Base-by-base conservation (phyloP, 2,329 filamentous ascomycete genomes). In the Xylariaceae sp. region DNA sequence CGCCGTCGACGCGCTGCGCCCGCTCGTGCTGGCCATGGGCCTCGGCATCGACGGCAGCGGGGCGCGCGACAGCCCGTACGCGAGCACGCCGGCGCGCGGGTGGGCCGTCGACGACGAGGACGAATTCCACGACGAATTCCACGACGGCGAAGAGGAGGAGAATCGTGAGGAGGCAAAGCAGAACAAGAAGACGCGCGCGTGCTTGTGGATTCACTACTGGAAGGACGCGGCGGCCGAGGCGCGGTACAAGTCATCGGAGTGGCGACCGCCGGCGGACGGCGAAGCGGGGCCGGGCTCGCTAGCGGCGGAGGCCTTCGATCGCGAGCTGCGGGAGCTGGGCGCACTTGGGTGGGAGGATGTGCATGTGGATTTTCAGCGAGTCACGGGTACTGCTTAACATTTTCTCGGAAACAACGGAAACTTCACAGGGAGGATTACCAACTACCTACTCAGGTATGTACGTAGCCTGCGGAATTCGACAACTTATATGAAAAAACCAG, bases 151-250 rank as follows among this genome's bases (percentile, higher is more conserved):
- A n/a, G n/a, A n/a, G n/a, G n/a, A n/a, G n/a, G n/a, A n/a, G n/a
- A n/a, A n/a, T n/a, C n/a, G n/a, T n/a, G n/a, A n/a, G n/a, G n/a
- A n/a, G n/a, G n/a, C n/a, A n/a, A n/a, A n/a, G n/a, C n/a, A n/a
- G n/a, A 23, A 29, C 14, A 21, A 31, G 23, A 22, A 38, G 6
- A 22, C 22, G 19, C 18, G 32, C 9, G 35, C 32, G 22, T 41
- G 38, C 17, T 12, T 36, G 21, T 41, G 38, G 38, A 25, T 26
- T 22, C 38, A 41, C 21, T 32, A 33, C 22, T 41, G 38, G 38
- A 41, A 37, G 24, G 17, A 40, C 14, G 31, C 23, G 11, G 29
- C 25, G 15, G 28, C 32, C n/a, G 38, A 40, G 33, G 19, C 35
- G 25, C 35, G 26, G 7, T 40, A 35, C 18, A 40, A 40, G 24